Evolutionary conservation across 805 yeast genomes (phyloP).

Genomic region (Ascoidea tarda): DNA sequence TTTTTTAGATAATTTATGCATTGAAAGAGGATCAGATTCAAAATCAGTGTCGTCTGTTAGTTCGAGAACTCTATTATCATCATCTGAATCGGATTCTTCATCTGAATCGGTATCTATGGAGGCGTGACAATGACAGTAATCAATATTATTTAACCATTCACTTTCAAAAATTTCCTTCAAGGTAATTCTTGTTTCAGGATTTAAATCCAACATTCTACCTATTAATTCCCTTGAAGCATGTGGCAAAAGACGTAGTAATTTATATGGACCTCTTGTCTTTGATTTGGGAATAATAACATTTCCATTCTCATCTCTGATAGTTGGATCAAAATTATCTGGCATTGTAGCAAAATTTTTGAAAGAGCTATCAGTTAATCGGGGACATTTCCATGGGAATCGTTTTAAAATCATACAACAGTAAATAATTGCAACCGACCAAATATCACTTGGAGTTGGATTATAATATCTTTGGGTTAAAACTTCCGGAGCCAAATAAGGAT

Average conservation of each 20-base stretch:
- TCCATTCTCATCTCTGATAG: constrained; percentile 7
- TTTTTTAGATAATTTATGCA: neutral
- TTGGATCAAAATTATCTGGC: constrained; percentile 18
- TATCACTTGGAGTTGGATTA: constrained; percentile 80
- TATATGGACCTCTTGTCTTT: constrained; percentile 50
- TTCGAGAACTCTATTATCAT: neutral
- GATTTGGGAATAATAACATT: constrained; percentile 20
- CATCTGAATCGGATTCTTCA: constrained; percentile 12
- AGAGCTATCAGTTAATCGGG: constrained; percentile 63
- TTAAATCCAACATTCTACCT: constrained; percentile 47
- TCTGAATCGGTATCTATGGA: constrained; percentile 10
- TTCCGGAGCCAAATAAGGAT: constrained; percentile 93
- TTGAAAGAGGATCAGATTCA: neutral
- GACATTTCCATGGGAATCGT: constrained; percentile 93
- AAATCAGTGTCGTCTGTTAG: constrained; percentile 4
- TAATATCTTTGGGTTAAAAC: constrained; percentile 41
- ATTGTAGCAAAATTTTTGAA: constrained; percentile 48
- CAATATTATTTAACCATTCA: constrained; percentile 43
- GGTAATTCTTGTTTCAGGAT: constrained; percentile 41
- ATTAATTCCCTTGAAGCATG: constrained; percentile 46
- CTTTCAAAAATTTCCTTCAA: constrained; percentile 43
- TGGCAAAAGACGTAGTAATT: constrained; percentile 63
- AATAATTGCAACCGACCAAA: constrained; percentile 90
- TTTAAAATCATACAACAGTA: constrained; percentile 81
- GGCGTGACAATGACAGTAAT: constrained; percentile 29